Conservation (phyloP, 805 yeast genomes). For the Kuraishia cidri region DNA sequence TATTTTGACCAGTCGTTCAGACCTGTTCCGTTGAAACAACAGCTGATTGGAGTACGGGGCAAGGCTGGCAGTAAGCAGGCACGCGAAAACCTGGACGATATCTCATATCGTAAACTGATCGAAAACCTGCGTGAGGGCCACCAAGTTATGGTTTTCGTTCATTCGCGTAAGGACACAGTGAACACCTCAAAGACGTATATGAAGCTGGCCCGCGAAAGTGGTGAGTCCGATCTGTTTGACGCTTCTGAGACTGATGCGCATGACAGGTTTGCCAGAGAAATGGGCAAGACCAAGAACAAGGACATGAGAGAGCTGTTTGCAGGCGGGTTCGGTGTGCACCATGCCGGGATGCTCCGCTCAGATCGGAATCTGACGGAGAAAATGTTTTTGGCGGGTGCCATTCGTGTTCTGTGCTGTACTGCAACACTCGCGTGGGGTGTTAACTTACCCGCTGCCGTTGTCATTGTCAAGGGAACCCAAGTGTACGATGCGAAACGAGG, state of each 20-base stretch:
- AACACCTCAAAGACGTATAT: slow-evolving; percentile 75
- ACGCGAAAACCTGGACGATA: slow-evolving; percentile 64
- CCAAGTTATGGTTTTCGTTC: slow-evolving; percentile 96
- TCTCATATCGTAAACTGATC: slow-evolving; percentile 59
- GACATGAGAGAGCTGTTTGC: slow-evolving; percentile 76
- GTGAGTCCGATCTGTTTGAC: slow-evolving; percentile 52
- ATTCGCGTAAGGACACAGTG: slow-evolving; percentile 87
- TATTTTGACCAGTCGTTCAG: slow-evolving; percentile 89
- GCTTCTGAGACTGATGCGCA: slow-evolving; percentile 33
- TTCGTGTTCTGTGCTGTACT: slow-evolving; percentile 88
- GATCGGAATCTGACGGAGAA: slow-evolving; percentile 88
- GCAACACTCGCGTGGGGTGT: slow-evolving; percentile 99
- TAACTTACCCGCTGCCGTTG: slow-evolving; percentile 96
- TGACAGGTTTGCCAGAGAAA: slow-evolving; percentile 49
- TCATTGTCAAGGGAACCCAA: slow-evolving; percentile 93
- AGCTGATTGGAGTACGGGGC: slow-evolving; percentile 78
- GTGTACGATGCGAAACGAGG: slow-evolving; percentile 92
- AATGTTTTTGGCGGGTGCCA: slow-evolving; percentile 77
- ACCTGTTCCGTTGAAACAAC: slow-evolving; percentile 90
- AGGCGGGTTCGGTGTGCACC: slow-evolving; percentile 87
- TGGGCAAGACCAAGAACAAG: slow-evolving; percentile 59
- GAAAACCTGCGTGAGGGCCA: slow-evolving; percentile 60
- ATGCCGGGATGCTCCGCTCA: slow-evolving; percentile 91
- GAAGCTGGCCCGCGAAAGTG: slow-evolving; percentile 52
- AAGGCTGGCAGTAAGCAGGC: slow-evolving; percentile 71